Percentiles rank a stretch among this genome's conserved stretches.
Evolutionary conservation across 345 rosid genomes (phyloP).

Genomic region (Pugionium dolabratum): DNA sequence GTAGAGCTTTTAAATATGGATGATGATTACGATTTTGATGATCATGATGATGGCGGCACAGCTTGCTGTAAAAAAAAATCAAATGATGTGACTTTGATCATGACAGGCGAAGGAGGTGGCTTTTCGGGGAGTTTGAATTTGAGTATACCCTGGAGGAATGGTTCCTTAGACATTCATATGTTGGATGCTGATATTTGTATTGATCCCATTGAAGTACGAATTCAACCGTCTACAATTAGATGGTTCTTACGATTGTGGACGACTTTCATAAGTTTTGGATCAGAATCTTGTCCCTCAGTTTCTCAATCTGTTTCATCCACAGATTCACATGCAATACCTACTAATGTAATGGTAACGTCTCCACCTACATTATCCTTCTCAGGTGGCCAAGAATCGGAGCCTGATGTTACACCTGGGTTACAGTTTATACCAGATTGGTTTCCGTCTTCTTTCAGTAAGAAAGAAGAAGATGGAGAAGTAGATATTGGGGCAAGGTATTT

Average conservation of each 20-base stretch:
- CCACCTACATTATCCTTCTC: slow-evolving; percentile 3
- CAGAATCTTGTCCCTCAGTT: slow-evolving; percentile 50
- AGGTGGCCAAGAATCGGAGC: slow-evolving; percentile 43
- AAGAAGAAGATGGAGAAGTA: slow-evolving; percentile 50
- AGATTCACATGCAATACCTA: slow-evolving; percentile 35
- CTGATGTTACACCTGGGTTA: slow-evolving; percentile 54
- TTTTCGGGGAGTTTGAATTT: slow-evolving; percentile 80
- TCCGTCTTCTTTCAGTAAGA: slow-evolving; percentile 48
- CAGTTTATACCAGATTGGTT: slow-evolving; percentile 86
- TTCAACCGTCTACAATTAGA: slow-evolving; percentile 67
- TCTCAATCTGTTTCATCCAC: slow-evolving; percentile 47
- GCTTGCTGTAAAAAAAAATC: slow-evolving; percentile 35
- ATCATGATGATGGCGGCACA: slow-evolving; percentile 28
- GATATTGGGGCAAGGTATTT: slow-evolving; percentile 87
- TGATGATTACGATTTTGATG: slow-evolving; percentile 12
- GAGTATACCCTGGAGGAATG: slow-evolving; percentile 95
- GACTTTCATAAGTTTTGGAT: slow-evolving; percentile 43
- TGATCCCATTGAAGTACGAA: slow-evolving; percentile 75
- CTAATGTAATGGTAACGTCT: slow-evolving; percentile 42
- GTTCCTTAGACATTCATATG: slow-evolving; percentile 82
- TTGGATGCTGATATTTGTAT: slow-evolving; percentile 75
- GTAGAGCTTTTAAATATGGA: slow-evolving; percentile 72
- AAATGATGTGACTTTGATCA: slow-evolving; percentile 51
- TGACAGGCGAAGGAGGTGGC: slow-evolving; percentile 67
- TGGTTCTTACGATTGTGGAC: slow-evolving; percentile 71